Conservation (phyloP, 768 basidiomycete species). For the Goffeauzyma gilvescens region DNA sequence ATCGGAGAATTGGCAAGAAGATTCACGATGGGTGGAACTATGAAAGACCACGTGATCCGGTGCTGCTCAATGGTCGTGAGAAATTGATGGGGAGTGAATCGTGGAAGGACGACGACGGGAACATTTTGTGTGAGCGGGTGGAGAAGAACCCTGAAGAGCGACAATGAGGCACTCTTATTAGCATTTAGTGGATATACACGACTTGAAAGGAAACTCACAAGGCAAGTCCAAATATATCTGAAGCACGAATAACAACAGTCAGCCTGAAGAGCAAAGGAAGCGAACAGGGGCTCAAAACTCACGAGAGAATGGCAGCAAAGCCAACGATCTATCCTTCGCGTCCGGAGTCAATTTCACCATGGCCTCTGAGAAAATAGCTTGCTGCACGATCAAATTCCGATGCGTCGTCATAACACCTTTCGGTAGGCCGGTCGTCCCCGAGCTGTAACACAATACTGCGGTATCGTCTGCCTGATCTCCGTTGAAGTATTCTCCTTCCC, state of each 20-base stretch:
- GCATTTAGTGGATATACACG: not conserved
- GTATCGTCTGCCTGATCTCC: no score
- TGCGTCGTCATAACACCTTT: slow-evolving; percentile 31
- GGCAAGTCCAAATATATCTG: slow-evolving; percentile 9
- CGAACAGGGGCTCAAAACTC: not conserved
- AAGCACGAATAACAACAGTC: no score
- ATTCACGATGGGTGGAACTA: slow-evolving; percentile 56
- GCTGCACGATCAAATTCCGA: slow-evolving; percentile 37
- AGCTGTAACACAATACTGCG: slow-evolving; percentile 4
- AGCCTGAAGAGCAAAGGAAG: not conserved
- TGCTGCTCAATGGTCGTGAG: slow-evolving; percentile 50
- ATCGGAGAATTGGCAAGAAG: slow-evolving; percentile 47
- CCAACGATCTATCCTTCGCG: slow-evolving; percentile 41
- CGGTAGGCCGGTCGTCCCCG: slow-evolving; percentile 20
- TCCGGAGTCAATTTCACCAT: slow-evolving; percentile 20
- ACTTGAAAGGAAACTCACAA: slow-evolving; percentile 1
- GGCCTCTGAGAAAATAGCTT: slow-evolving; percentile 8
- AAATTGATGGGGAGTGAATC: slow-evolving; percentile 54
- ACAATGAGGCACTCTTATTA: not conserved
- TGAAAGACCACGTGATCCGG: slow-evolving; percentile 37
- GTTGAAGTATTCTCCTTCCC: no score
- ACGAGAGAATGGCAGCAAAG: slow-evolving; percentile 43
- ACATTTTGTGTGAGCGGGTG: slow-evolving; percentile 26
- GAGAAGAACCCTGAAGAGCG: slow-evolving; percentile 15
- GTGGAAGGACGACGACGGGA: slow-evolving; percentile 35